Percentiles rank a stretch among this genome's conserved stretches.
Evolutionary conservation across 2,329 filamentous ascomycete genomes (phyloP).

Genomic region (Epichloe gansuensis): DNA sequence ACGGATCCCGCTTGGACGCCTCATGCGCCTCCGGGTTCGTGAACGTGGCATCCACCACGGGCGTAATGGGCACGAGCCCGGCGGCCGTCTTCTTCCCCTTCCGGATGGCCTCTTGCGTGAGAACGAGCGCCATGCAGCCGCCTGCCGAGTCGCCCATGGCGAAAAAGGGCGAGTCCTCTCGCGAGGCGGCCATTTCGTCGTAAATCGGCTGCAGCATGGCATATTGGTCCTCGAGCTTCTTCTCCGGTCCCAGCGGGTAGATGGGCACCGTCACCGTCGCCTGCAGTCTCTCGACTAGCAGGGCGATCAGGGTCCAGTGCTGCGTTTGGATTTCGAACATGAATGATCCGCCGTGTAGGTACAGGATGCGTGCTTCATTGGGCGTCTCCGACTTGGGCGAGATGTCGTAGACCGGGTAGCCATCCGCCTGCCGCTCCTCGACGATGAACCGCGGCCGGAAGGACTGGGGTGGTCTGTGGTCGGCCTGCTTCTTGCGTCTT

Average conservation of each 20-base stretch:
- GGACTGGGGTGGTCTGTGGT: constrained; percentile 12
- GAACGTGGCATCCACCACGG: constrained; percentile 18
- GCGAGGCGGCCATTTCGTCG: constrained; percentile 18
- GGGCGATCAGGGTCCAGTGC: constrained; percentile 19
- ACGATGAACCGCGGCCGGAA: constrained; percentile 16
- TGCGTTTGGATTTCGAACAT: constrained; percentile 16
- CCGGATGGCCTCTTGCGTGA: constrained; percentile 18
- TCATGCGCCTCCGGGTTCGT: constrained; percentile 16
- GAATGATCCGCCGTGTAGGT: constrained; percentile 20
- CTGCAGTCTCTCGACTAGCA: constrained; percentile 17
- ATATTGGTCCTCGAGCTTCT: constrained; percentile 19
- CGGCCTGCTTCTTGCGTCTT: constrained; percentile 10
- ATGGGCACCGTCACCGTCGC: constrained; percentile 20
- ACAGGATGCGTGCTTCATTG: constrained; percentile 17
- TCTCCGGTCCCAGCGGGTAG: constrained; percentile 21
- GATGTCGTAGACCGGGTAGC: constrained; percentile 17
- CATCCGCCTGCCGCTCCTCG: constrained; percentile 11
- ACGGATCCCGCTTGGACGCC: constrained; percentile 15
- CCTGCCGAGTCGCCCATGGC: constrained; percentile 21
- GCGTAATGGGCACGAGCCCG: constrained; percentile 19
- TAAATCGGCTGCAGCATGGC: constrained; percentile 20
- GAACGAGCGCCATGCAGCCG: constrained; percentile 18
- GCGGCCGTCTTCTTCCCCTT: constrained; percentile 14
- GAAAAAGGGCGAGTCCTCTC: constrained; percentile 18
- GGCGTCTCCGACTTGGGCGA: constrained; percentile 19